phyloP scores from a whole-genome alignment of 805 yeast genomes.

The Kodamaea nitidulidarum region DNA sequence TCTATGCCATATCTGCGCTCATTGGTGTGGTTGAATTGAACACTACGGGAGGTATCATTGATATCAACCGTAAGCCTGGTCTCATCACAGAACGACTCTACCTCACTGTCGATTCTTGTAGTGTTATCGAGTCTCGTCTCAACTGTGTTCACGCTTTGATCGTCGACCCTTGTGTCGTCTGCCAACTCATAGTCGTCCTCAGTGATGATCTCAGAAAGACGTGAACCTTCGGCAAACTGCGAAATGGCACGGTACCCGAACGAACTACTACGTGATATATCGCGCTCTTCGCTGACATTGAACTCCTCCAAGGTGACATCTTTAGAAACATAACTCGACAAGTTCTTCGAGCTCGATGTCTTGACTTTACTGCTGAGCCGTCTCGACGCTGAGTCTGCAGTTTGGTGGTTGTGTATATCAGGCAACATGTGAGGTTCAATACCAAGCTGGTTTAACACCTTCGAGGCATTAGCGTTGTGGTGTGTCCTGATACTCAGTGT shows the following conservation, averaged over 20 bases:
- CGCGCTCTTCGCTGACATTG: slow-evolving; percentile 4
- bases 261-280: slow-evolving; percentile 1
- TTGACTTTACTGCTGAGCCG: slow-evolving; percentile 22
- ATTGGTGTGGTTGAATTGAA: not conserved
- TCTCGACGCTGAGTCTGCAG: too few species aligned
- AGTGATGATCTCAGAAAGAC: slow-evolving; percentile 19
- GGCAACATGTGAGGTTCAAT: slow-evolving; percentile 2
- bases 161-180: not conserved
- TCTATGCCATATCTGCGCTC: not conserved
- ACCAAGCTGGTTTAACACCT: slow-evolving; percentile 10
- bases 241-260: slow-evolving; percentile 6
- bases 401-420: slow-evolving; percentile 10
- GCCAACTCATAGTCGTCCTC: slow-evolving; percentile 10
- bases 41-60: not conserved
- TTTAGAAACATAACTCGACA: slow-evolving; percentile 14
- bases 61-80: not conserved
- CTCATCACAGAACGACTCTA: not conserved
- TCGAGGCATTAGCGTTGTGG: not conserved
- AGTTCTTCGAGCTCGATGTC: slow-evolving; percentile 36
- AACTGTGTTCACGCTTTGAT: not conserved
- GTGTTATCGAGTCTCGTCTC: not conserved
- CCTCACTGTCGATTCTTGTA: not conserved
- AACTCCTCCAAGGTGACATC: slow-evolving; percentile 4
- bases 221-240: slow-evolving; percentile 2
- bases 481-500: slow-evolving; percentile 13